These are phyloP conservation scores for Spergularia bocconei DNA, from an alignment of 148 eudicot species.

Conservation along the genomic window DNA sequence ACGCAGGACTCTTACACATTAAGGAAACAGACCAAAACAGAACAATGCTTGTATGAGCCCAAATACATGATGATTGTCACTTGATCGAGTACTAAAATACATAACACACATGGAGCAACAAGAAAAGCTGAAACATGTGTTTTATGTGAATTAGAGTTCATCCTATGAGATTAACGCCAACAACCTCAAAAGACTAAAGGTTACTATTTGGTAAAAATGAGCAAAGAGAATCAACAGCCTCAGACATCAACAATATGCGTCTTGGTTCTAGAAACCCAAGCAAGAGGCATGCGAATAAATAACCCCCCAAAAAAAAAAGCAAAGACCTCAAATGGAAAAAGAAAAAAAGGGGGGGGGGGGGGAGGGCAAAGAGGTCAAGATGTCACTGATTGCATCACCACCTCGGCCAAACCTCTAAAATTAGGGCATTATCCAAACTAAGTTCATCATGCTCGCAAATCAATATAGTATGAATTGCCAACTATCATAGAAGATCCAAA, in stretches of 20 bases:
- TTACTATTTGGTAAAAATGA: neutral
- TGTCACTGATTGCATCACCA: neutral
- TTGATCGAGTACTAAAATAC: neutral
- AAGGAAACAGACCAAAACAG: neutral
- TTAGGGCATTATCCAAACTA: neutral
- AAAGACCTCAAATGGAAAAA: no score
- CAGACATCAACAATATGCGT: neutral
- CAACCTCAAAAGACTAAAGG: neutral
- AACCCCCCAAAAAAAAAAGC: neutral
- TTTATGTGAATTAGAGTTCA: slow-evolving; percentile 1
- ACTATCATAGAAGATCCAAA: neutral
- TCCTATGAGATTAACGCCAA: neutral
- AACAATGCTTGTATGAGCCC: neutral
- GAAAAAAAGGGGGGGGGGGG: no score
- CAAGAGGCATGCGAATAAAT: neutral
- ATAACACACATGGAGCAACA: neutral
- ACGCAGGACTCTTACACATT: neutral
- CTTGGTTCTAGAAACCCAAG: neutral
- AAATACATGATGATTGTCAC: neutral
- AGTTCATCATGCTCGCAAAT: neutral
- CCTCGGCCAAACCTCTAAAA: slow-evolving; percentile 8
- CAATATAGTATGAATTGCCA: neutral
- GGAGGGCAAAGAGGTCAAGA: neutral
- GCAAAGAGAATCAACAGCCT: neutral
- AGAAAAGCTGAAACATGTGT: neutral